Conservation (phyloP, 1,284 basidiomycete genomes). For the Pseudozyma thailandica region DNA sequence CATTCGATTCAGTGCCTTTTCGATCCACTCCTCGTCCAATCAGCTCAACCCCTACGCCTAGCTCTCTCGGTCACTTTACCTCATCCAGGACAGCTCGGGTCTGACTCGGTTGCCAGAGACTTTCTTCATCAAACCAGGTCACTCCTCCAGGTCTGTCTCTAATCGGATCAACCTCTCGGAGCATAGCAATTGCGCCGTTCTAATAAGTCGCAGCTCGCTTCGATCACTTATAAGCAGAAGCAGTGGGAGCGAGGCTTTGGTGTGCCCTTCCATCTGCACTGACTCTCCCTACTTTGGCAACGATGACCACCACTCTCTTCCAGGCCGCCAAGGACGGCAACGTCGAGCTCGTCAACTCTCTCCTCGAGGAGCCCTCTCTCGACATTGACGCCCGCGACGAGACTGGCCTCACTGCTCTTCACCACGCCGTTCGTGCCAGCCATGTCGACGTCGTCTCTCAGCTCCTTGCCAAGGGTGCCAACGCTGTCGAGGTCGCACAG, state of each 20-base stretch:
- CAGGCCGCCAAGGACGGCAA: slow-evolving; percentile 59
- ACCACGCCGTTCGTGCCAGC: slow-evolving; percentile 49
- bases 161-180: no score
- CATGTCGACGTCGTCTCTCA: slow-evolving; percentile 60
- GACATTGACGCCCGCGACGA: slow-evolving; percentile 55
- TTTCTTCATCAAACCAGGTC: not conserved
- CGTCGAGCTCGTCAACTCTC: slow-evolving; percentile 47
- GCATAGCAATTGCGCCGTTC: no score
- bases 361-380: slow-evolving; percentile 48
- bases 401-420: slow-evolving; percentile 46
- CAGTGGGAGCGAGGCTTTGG: slow-evolving; percentile 39
- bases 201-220: slow-evolving; percentile 10
- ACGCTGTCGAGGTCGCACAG: slow-evolving; percentile 28
- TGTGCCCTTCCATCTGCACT: slow-evolving; percentile 34
- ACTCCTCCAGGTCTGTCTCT: not conserved
- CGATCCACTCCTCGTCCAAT: no score
- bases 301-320: slow-evolving; percentile 58
- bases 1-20: not conserved
- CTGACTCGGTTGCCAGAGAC: not conserved
- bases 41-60: not conserved
- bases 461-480: slow-evolving; percentile 52
- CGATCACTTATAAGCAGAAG: slow-evolving; percentile 11
- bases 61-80: not conserved
- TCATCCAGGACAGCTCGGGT: not conserved
- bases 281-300: slow-evolving; percentile 13